These are phyloP conservation scores for Lodderomyces metapsilosis DNA, from an alignment of 1,139 yeast genomes.

Conservation along the genomic window DNA sequence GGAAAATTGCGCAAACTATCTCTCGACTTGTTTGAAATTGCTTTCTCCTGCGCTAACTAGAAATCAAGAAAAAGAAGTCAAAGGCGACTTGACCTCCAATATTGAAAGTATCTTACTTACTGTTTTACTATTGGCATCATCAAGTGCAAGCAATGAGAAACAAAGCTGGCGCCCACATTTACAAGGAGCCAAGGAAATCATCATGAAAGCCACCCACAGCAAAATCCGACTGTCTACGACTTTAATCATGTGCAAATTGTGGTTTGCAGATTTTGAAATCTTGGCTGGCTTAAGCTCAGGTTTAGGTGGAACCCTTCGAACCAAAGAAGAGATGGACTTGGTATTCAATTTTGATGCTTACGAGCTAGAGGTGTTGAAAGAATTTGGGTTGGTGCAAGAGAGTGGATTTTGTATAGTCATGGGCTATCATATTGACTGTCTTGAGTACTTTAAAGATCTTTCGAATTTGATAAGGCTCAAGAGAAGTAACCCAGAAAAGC, in stretches of 20 bases:
- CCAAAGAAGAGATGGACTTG: constrained; percentile 47
- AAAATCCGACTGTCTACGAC: constrained; percentile 26
- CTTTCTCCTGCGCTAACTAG: constrained; percentile 38
- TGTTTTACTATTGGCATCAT: constrained; percentile 59
- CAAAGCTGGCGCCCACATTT: constrained; percentile 71
- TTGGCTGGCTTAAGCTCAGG: constrained; percentile 61
- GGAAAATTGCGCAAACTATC: constrained; percentile 54
- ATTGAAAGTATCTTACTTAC: constrained; percentile 65
- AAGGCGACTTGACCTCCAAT: constrained; percentile 35
- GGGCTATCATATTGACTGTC: constrained; percentile 54
- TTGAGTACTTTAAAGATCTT: constrained; percentile 48
- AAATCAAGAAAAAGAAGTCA: constrained; percentile 20
- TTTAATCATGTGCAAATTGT: constrained; percentile 56
- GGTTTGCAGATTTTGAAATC: constrained; percentile 64
- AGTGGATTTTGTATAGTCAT: constrained; percentile 53
- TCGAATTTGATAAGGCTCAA: constrained; percentile 42
- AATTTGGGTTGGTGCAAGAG: constrained; percentile 29
- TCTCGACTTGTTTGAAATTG: constrained; percentile 54
- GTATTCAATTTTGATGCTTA: constrained; percentile 44
- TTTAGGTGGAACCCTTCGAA: constrained; percentile 58
- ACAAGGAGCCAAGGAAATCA: constrained; percentile 62
- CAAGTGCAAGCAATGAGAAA: constrained; percentile 58
- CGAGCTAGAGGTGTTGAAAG: constrained; percentile 32
- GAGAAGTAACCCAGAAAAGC: constrained; percentile 21
- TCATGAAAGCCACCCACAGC: constrained; percentile 42